Conservation (phyloP, 2,329 filamentous ascomycete genomes). For the Ilyonectria sp. region DNA sequence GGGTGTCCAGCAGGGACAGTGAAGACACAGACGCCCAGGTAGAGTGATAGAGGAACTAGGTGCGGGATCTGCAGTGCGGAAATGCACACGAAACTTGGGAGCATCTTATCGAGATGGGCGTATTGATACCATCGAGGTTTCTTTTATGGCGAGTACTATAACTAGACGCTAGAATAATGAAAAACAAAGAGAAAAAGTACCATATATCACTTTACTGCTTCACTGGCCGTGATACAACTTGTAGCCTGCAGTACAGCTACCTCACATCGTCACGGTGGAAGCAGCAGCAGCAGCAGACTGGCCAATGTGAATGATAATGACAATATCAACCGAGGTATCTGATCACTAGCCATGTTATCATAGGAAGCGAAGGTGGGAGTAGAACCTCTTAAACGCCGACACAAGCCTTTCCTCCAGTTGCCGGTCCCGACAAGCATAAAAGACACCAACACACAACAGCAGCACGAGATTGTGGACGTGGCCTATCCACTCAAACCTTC, state of each 20-base stretch:
- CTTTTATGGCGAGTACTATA: neutral
- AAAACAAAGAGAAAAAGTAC: neutral
- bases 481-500: conserved; percentile 31
- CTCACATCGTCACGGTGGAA: neutral
- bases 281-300: neutral
- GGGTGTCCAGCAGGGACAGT: conserved; percentile 19
- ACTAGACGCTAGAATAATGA: conserved; percentile 12
- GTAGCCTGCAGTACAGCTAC: neutral
- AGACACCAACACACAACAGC: conserved; percentile 28
- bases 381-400: conserved; percentile 49
- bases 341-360: conserved; percentile 54
- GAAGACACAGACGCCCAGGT: neutral
- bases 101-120: conserved; percentile 7
- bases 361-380: conserved; percentile 53
- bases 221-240: too few species aligned
- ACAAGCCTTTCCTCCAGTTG: conserved; percentile 43
- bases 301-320: conserved; percentile 15
- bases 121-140: conserved; percentile 12
- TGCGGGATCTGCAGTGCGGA: neutral
- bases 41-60: neutral
- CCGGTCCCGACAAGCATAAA: conserved; percentile 34
- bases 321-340: conserved; percentile 53
- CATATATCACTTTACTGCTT: neutral
- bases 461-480: conserved; percentile 22
- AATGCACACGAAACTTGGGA: neutral